phyloP scores from a whole-genome alignment of 352 stramenopile species.

The Phytophthora agathidicida region DNA sequence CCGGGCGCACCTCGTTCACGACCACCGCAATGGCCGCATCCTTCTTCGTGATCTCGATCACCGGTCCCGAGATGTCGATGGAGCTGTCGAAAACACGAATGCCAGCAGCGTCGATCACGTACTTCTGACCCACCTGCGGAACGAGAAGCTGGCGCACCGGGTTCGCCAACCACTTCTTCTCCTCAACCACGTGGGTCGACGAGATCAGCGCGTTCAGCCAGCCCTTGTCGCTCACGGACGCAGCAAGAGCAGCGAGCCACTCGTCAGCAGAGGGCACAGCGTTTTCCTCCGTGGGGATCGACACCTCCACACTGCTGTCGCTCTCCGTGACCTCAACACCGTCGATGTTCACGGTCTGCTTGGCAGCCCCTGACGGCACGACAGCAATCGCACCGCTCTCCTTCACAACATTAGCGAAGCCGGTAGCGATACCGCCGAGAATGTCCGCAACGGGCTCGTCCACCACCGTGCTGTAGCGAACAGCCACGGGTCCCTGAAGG shows the following conservation, averaged over 20 bases:
- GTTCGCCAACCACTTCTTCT: too few species aligned
- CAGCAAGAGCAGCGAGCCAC: too few species aligned
- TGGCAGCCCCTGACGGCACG: not conserved
- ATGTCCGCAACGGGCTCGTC: constrained; percentile 80
- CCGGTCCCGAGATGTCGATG: too few species aligned
- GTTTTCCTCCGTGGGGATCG: constrained; percentile 18
- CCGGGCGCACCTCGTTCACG: constrained; percentile 53
- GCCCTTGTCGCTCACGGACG: too few species aligned
- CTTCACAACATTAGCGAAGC: constrained; percentile 53
- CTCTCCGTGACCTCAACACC: constrained; percentile 26
- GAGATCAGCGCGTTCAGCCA: too few species aligned
- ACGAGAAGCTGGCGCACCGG: too few species aligned
- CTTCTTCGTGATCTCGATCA: too few species aligned
- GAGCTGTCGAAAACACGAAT: too few species aligned
- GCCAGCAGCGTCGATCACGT: too few species aligned
- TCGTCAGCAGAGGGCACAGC: constrained; percentile 29
- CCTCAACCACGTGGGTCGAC: too few species aligned
- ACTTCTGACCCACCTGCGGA: too few species aligned
- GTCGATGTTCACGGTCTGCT: constrained; percentile 13
- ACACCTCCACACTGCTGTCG: constrained; percentile 20
- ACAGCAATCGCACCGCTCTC: constrained; percentile 2
- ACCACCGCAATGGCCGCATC: constrained; percentile 36
- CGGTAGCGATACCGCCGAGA: constrained; percentile 58
- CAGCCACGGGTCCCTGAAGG: constrained; percentile 76
- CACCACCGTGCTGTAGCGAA: constrained; percentile 66